Conservation (phyloP, 108 stramenopile species). For the Parmales sp. region DNA sequence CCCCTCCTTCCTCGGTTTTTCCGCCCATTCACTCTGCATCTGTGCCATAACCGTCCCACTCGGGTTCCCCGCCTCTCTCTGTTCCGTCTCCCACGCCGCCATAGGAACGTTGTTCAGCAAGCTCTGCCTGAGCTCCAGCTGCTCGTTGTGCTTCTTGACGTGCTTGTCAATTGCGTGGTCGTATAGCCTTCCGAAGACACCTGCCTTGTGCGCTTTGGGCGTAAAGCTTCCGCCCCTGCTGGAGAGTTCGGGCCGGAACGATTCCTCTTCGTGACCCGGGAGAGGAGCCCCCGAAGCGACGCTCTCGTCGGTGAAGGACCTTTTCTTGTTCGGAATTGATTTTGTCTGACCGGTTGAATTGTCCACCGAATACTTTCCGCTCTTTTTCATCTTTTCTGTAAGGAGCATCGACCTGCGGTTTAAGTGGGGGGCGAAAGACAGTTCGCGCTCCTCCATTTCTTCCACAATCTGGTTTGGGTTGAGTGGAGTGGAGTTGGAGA, state of each 20-base stretch:
- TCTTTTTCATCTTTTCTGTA: neutral
- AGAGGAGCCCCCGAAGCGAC: too few relatives aligned
- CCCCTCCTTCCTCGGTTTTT: neutral
- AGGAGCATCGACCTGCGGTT: constrained; percentile 3
- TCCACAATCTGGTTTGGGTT: neutral
- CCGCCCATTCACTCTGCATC: neutral
- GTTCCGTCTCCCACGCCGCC: constrained; percentile 2
- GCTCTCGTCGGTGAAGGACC: too few relatives aligned
- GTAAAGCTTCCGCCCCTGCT: neutral
- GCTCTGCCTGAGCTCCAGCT: constrained; percentile 2
- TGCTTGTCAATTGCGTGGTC: neutral
- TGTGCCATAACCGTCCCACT: too few relatives aligned
- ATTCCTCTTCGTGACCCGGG: constrained; percentile 8
- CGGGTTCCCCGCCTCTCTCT: neutral
- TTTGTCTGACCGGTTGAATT: neutral
- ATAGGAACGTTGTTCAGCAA: neutral
- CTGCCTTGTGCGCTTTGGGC: neutral
- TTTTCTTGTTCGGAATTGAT: neutral
- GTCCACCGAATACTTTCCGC: constrained; percentile 5
- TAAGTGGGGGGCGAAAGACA: constrained; percentile 7
- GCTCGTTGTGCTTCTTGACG: constrained; percentile 12
- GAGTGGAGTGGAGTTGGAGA: neutral
- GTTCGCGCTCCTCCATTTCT: neutral
- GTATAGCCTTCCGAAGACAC: neutral
- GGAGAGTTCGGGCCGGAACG: constrained; percentile 1